phyloP scores from a whole-genome alignment of 2,329 filamentous ascomycete genomes.

The Monosporascus ibericus region DNA sequence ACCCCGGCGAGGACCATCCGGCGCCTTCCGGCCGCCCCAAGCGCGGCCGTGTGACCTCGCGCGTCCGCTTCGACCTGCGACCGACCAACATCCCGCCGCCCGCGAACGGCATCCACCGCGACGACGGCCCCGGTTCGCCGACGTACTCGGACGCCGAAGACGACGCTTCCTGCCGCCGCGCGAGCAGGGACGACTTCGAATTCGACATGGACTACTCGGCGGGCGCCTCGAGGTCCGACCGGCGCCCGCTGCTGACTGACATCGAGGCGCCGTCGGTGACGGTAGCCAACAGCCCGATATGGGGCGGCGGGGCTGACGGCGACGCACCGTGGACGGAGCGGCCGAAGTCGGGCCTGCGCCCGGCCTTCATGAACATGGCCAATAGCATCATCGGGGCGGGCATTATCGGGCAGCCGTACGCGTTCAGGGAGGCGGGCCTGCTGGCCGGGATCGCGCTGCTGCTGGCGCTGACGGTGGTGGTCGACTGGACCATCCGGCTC shows the following conservation, averaged over 20 bases:
- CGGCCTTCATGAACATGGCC: constrained; percentile 99
- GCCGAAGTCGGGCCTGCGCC: constrained; percentile 77
- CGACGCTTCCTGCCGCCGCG: constrained; percentile 1
- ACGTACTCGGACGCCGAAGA: constrained; percentile 18
- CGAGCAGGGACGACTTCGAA: constrained; percentile 31
- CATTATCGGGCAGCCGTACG: constrained; percentile 84
- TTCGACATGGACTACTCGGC: constrained; percentile 27
- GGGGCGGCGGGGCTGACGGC: constrained; percentile 29
- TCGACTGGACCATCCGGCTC: constrained; percentile 96
- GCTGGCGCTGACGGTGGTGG: constrained; percentile 68
- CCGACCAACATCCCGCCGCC: constrained; percentile 25
- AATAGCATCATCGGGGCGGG: constrained; percentile 89
- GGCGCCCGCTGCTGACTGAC: constrained; percentile 63
- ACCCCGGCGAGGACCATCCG: constrained; percentile 10
- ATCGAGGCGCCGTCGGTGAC: constrained; percentile 66
- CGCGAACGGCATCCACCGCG: constrained; percentile 14
- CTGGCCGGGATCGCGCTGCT: constrained; percentile 73
- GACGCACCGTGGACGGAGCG: constrained; percentile 49
- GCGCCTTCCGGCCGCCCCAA: constrained; percentile 6
- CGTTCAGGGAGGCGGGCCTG: constrained; percentile 87
- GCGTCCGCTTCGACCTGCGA: constrained; percentile 55
- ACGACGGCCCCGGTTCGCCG: constrained; percentile 3
- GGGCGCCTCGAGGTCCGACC: constrained; percentile 36
- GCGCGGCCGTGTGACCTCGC: constrained; percentile 48
- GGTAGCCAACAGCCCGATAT: constrained; percentile 51